phyloP scores from a whole-genome alignment of 768 basidiomycete species.

The Austroboletus eburneus region DNA sequence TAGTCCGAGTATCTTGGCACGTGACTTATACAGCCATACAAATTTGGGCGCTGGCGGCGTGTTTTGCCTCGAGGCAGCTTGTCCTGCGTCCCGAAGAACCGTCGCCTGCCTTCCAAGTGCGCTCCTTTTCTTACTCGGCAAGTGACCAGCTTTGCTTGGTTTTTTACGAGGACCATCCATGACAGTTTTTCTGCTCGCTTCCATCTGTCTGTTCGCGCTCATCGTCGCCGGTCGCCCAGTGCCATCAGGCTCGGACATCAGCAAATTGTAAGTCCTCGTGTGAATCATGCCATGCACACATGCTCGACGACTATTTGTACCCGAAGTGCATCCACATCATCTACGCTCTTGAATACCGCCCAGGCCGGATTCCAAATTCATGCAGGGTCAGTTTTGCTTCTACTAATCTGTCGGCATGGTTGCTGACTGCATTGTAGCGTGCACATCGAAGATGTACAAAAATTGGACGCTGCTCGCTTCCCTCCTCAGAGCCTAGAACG shows the following conservation, averaged over 20 bases:
- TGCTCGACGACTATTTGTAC: slow-evolving; percentile 12
- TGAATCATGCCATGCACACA: slow-evolving; percentile 7
- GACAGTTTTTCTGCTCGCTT: slow-evolving; percentile 37
- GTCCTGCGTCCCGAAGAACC: slow-evolving; percentile 12
- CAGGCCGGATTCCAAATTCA: slow-evolving; percentile 36
- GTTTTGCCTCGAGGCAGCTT: slow-evolving; percentile 22
- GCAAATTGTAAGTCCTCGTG: slow-evolving; percentile 27
- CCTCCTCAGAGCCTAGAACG: slow-evolving; percentile 29
- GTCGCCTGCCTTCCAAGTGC: slow-evolving; percentile 1
- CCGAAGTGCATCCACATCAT: slow-evolving; percentile 6
- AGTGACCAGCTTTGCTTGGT: not conserved
- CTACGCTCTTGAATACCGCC: slow-evolving; percentile 28
- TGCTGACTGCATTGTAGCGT: slow-evolving; percentile 13
- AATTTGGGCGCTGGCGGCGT: slow-evolving; percentile 24
- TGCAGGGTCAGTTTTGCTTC: slow-evolving; percentile 33
- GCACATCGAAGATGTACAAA: slow-evolving; percentile 16
- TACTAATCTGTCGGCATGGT: not conserved
- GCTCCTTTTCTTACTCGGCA: slow-evolving; percentile 3
- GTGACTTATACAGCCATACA: slow-evolving; percentile 17
- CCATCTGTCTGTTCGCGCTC: slow-evolving; percentile 39
- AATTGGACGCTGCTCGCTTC: slow-evolving; percentile 26
- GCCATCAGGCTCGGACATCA: slow-evolving; percentile 20
- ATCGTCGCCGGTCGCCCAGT: slow-evolving; percentile 42
- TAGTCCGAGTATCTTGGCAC: too few relatives aligned
- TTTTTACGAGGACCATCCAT: slow-evolving; percentile 19